These are phyloP conservation scores for Monosporascus sp. DNA, from an alignment of 2,329 filamentous ascomycete genomes.

Conservation along the genomic window DNA sequence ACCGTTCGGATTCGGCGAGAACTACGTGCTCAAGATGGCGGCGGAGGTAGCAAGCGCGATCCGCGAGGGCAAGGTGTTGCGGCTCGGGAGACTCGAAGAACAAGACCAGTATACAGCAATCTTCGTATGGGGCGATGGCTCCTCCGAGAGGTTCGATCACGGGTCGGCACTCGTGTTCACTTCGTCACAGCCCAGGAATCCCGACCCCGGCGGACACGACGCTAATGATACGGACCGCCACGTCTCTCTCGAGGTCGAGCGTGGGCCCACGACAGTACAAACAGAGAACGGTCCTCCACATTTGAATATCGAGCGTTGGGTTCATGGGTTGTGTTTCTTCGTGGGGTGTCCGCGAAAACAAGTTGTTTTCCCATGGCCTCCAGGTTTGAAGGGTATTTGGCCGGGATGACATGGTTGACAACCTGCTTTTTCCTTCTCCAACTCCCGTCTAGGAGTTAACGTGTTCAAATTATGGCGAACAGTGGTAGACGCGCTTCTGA, in stretches of 20 bases:
- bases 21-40: constrained; percentile 6
- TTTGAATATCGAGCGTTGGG: constrained; percentile 4
- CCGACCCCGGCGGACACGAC: not conserved
- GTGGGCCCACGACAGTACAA: not conserved
- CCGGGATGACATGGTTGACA: no score
- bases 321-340: constrained; percentile 5
- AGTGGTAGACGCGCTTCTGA: no score
- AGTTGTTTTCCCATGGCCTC: constrained; percentile 5
- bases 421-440: no score
- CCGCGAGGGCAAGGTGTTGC: not conserved
- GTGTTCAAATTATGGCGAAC: no score
- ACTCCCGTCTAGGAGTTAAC: no score
- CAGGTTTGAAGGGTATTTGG: not conserved
- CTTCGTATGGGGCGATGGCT: not conserved
- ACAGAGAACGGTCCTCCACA: not conserved
- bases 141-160: no score
- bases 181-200: not conserved
- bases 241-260: not conserved
- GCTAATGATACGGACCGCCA: not conserved
- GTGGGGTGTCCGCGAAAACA: not conserved
- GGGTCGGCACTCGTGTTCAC: not conserved
- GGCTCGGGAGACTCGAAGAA: not conserved
- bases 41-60: constrained; percentile 1
- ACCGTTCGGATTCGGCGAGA: not conserved
- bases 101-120: not conserved